phyloP scores from a whole-genome alignment of 345 rosid genomes.

The Rubroshorea leprosula region DNA sequence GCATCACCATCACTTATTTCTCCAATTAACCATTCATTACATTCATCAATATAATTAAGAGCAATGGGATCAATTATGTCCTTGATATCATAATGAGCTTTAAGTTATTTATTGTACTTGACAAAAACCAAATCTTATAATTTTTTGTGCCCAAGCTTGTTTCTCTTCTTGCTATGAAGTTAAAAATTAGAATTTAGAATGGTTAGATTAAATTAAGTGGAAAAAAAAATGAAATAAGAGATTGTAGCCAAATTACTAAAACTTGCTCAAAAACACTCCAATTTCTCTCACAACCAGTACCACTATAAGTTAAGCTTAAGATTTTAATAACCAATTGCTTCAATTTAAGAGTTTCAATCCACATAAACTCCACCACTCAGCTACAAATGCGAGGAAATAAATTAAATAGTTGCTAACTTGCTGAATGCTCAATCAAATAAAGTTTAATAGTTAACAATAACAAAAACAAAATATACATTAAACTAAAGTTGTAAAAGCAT shows the following conservation, averaged over 20 bases:
- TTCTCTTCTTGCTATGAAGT: not conserved
- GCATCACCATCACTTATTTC: too few species aligned
- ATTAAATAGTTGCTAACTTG: too few species aligned
- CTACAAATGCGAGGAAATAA: not conserved
- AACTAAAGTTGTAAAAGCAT: too few species aligned
- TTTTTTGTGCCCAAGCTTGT: not conserved
- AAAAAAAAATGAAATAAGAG: too few species aligned
- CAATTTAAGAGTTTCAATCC: not conserved
- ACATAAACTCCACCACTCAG: conserved; percentile 10
- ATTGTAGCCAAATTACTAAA: too few species aligned
- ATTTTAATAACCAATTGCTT: not conserved
- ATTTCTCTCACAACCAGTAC: conserved; percentile 10
- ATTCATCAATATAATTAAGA: not conserved
- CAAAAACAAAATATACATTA: not conserved
- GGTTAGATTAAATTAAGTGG: too few species aligned
- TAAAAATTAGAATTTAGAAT: too few species aligned
- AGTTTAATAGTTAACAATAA: too few species aligned
- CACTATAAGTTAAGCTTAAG: conserved; percentile 5
- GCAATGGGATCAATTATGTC: not conserved
- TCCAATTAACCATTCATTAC: not conserved
- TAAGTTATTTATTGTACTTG: not conserved
- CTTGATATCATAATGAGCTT: too few species aligned
- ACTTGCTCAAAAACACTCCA: conserved; percentile 5
- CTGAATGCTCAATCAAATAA: too few species aligned
- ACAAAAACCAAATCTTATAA: not conserved